A percentile compares a stretch with the other conserved stretches of the same genome.
These are phyloP conservation scores for Cyberlindnera euphorbiiphila DNA, from an alignment of 805 yeast genomes.

Conservation along the genomic window DNA sequence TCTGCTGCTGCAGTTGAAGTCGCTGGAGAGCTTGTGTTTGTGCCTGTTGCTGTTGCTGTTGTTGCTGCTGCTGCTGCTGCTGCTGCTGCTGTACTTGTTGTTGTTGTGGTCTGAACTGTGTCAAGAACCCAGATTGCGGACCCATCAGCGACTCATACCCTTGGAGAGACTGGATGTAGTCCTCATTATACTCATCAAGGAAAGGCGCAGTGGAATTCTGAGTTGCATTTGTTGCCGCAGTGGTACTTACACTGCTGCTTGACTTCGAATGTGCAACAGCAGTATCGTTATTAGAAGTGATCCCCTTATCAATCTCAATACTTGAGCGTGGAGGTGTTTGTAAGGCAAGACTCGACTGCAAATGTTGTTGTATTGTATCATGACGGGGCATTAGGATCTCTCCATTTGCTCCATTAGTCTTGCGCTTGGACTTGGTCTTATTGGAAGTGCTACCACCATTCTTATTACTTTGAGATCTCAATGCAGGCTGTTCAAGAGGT, in stretches of 20 bases:
- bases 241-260: no score
- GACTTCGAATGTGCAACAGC: no score
- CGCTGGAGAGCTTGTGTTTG: conserved; percentile 6
- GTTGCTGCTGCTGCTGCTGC: conserved; percentile 1
- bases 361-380: not conserved
- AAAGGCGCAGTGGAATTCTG: not conserved
- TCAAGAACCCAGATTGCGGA: conserved; percentile 5
- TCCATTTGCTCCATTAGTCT: no score
- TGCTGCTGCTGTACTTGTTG: conserved; percentile 1
- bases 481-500: no score
- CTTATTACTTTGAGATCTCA: no score
- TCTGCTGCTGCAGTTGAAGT: conserved; percentile 5
- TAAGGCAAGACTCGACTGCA: not conserved
- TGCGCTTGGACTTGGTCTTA: no score
- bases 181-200: conserved; percentile 10
- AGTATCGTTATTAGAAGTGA: no score
- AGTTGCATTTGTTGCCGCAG: not conserved
- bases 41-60: conserved; percentile 1
- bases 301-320: no score
- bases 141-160: conserved; percentile 11
- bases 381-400: no score
- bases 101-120: conserved; percentile 7
- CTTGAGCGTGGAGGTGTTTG: not conserved
- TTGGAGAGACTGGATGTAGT: conserved; percentile 13
- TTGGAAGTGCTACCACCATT: no score